These are phyloP conservation scores for Globisporangium cederbergense DNA, from an alignment of 352 stramenopile genomes.

Conservation along the genomic window DNA sequence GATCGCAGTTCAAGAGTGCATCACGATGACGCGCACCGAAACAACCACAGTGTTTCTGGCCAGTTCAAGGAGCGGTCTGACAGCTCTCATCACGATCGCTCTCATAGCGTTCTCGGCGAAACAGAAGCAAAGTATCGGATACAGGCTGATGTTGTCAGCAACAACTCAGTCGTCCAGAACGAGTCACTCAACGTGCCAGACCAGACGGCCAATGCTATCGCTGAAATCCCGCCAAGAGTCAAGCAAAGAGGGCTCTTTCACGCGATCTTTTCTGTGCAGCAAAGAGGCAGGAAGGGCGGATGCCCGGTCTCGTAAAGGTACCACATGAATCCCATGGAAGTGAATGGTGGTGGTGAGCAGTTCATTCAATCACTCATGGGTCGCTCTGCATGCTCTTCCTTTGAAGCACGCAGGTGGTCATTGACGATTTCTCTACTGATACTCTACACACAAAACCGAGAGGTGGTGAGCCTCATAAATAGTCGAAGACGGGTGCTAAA, in stretches of 20 bases:
- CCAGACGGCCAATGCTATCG: not conserved
- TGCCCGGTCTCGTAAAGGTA: constrained; percentile 17
- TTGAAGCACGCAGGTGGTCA: constrained; percentile 5
- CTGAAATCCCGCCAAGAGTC: not conserved
- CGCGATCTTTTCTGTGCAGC: constrained; percentile 14
- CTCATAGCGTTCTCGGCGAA: not conserved
- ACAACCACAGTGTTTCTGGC: not conserved
- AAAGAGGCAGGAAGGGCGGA: constrained; percentile 13
- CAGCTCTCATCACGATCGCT: not conserved
- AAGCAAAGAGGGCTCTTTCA: constrained; percentile 14
- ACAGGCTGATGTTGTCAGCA: not conserved
- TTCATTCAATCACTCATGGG: not conserved
- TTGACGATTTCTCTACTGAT: not conserved
- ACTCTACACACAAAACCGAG: not conserved
- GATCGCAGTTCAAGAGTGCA: not conserved
- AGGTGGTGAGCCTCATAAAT: constrained; percentile 11
- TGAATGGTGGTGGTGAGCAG: not conserved
- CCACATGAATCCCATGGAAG: not conserved
- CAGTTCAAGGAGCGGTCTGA: not conserved
- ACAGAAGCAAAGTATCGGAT: not conserved
- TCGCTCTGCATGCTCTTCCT: constrained; percentile 12
- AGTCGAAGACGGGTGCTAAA: not conserved
- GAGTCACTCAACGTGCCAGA: not conserved
- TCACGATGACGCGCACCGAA: not conserved
- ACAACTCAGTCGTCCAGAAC: not conserved